phyloP scores from a whole-genome alignment of 2,329 filamentous ascomycete genomes.

The Colletotrichum coccodes region DNA sequence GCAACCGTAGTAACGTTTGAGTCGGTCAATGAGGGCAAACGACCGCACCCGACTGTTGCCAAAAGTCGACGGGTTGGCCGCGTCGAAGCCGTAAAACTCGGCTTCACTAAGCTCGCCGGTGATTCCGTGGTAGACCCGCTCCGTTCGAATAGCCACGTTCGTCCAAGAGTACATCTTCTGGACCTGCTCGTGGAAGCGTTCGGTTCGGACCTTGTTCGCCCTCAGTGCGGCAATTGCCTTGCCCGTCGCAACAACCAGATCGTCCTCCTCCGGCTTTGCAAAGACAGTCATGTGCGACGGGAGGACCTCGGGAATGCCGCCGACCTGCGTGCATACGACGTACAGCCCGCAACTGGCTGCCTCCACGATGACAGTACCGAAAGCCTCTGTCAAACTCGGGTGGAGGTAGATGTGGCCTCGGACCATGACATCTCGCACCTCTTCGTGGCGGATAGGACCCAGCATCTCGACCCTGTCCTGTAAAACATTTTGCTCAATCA shows the following conservation, averaged over 20 bases:
- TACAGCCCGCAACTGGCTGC: slow-evolving; percentile 96
- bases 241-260: slow-evolving; percentile 88
- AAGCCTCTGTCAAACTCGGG: slow-evolving; percentile 94
- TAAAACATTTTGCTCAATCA: slow-evolving; percentile 93
- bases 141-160: slow-evolving; percentile 92
- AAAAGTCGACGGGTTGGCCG: slow-evolving; percentile 69
- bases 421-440: slow-evolving; percentile 97
- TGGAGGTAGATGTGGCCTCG: slow-evolving; percentile 96
- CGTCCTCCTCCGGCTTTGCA: slow-evolving; percentile 95
- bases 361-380: slow-evolving; percentile 97
- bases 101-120: slow-evolving; percentile 85
- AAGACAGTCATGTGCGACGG: slow-evolving; percentile 98
- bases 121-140: slow-evolving; percentile 95
- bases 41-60: slow-evolving; percentile 82
- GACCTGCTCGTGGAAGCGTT: slow-evolving; percentile 95
- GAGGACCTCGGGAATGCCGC: slow-evolving; percentile 95
- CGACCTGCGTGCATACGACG: slow-evolving; percentile 95
- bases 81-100: slow-evolving; percentile 88
- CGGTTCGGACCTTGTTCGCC: slow-evolving; percentile 87
- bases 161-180: slow-evolving; percentile 99
- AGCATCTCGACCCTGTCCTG: slow-evolving; percentile 95
- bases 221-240: slow-evolving; percentile 88
- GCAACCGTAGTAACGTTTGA: slow-evolving; percentile 97
- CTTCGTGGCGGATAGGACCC: slow-evolving; percentile 92
- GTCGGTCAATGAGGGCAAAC: slow-evolving; percentile 90